phyloP scores from a whole-genome alignment of 371 early-diverging fungal genomes.

The Rhizopus stolonifer region DNA sequence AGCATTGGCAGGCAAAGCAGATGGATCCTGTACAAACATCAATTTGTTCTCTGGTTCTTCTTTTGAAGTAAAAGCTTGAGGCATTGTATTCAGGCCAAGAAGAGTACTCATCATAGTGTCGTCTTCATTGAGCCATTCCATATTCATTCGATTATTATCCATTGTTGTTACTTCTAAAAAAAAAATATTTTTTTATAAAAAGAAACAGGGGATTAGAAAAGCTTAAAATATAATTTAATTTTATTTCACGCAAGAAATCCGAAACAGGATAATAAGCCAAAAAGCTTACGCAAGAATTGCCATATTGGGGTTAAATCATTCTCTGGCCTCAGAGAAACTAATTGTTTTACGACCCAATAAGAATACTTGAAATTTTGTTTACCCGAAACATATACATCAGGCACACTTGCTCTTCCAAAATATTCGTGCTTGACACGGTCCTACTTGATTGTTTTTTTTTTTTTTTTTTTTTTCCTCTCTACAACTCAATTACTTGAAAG shows the following conservation, averaged over 20 bases:
- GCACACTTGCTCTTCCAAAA: too few relatives aligned
- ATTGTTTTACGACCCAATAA: too few relatives aligned
- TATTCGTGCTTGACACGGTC: too few relatives aligned
- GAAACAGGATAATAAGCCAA: background rate
- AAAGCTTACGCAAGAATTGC: conserved; percentile 1
- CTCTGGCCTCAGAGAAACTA: too few relatives aligned
- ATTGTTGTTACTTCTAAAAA: background rate
- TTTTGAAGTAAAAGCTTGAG: background rate
- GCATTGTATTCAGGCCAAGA: background rate
- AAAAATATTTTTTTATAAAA: background rate
- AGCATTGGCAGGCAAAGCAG: background rate
- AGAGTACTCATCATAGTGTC: background rate
- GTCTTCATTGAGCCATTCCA: background rate
- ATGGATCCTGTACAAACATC: background rate
- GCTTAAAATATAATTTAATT: background rate
- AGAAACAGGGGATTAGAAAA: background rate
- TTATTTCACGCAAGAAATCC: background rate
- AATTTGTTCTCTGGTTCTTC: background rate
- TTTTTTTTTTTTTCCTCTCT: too few relatives aligned
- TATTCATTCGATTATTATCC: background rate
- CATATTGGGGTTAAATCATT: background rate
- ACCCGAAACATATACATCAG: too few relatives aligned
- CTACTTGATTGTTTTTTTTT: too few relatives aligned
- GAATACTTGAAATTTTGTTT: too few relatives aligned
- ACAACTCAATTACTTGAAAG: too few relatives aligned